Evolutionary conservation across 2,329 filamentous ascomycete genomes (phyloP).

Genomic region (Botrytis porri): DNA sequence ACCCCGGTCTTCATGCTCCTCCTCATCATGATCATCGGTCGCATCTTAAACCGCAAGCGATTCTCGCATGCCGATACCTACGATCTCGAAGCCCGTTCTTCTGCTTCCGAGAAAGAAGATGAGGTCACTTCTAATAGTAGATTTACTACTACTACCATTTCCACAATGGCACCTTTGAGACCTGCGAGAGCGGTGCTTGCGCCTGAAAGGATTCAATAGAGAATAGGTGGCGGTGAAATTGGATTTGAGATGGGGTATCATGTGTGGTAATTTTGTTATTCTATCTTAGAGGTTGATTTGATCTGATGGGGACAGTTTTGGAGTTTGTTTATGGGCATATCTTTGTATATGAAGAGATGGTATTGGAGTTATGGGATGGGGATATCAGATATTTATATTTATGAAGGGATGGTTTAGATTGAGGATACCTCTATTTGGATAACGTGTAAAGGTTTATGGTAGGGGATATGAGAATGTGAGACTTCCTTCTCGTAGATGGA

Average conservation of each 20-base stretch:
- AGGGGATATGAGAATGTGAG: background rate
- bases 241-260: background rate
- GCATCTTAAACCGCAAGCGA: no score
- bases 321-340: background rate
- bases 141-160: background rate
- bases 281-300: background rate
- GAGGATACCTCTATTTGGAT: background rate
- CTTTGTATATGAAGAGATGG: no score
- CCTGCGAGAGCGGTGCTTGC: background rate
- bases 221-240: no score
- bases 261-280: background rate
- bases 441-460: background rate
- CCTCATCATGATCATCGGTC: background rate
- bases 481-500: accelerated
- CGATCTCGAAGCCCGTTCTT: background rate
- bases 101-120: background rate
- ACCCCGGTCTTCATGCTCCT: background rate
- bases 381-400: no score
- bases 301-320: background rate
- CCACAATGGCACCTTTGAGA: background rate
- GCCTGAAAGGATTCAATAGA: background rate
- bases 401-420: background rate
- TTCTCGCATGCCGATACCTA: no score
- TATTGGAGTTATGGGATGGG: no score
- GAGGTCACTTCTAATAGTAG: background rate